A percentile compares a stretch with the other conserved stretches of the same genome.
phyloP scores from a whole-genome alignment of 441 rosid species.

The Populus hybrid region DNA sequence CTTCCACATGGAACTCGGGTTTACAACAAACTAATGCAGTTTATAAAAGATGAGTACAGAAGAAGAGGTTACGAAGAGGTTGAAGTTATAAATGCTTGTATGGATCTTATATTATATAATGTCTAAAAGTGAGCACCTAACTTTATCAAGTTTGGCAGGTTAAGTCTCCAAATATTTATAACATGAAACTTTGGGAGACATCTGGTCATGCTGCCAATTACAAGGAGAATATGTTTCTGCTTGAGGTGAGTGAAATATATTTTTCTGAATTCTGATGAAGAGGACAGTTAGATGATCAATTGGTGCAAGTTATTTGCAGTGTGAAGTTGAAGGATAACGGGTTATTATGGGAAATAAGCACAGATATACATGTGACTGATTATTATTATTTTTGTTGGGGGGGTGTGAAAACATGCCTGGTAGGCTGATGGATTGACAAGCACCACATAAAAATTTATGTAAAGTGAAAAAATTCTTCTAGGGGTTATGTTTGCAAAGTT shows the following conservation, averaged over 20 bases:
- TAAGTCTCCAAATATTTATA: constrained; percentile 83
- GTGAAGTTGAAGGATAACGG: background rate
- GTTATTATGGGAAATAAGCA: background rate
- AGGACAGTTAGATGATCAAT: background rate
- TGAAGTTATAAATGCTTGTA: constrained; percentile 13
- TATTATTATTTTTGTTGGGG: too few relatives aligned
- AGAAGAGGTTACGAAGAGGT: constrained; percentile 95
- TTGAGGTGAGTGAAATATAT: constrained; percentile 56
- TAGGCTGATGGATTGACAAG: background rate
- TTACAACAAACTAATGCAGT: constrained; percentile 78
- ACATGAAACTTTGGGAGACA: constrained; percentile 97
- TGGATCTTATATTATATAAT: constrained; percentile 12
- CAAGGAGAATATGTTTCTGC: constrained; percentile 94
- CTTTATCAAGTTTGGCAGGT: constrained; percentile 54
- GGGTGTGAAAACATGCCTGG: background rate
- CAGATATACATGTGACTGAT: too few relatives aligned
- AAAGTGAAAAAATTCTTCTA: background rate
- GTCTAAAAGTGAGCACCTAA: constrained; percentile 13
- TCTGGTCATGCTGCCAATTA: constrained; percentile 98
- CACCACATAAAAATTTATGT: background rate
- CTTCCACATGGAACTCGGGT: constrained; percentile 90
- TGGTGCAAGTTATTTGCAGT: background rate
- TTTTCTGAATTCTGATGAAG: background rate
- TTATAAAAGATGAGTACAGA: constrained; percentile 73
- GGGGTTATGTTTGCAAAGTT: background rate